Percentiles rank a stretch among this genome's conserved stretches.
Conservation (phyloP, 2,329 filamentous ascomycete species). For the Fonsecaea erecta region DNA sequence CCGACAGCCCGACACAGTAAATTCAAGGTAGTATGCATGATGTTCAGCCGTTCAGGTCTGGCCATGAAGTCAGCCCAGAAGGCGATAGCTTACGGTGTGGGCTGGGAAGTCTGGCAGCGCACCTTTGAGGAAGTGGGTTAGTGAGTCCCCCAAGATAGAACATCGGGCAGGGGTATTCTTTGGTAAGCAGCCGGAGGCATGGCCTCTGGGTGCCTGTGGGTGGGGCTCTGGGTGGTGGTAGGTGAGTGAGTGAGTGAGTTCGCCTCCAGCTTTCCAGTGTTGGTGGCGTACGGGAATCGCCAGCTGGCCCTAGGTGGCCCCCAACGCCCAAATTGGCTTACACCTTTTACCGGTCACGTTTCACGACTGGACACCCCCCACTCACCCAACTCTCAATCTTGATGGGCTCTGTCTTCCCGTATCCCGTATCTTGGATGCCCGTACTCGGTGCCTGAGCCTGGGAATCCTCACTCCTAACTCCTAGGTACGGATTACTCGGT, state of each 20-base stretch:
- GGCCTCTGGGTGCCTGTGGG: too few relatives aligned
- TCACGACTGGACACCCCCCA: background rate
- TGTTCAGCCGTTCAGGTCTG: background rate
- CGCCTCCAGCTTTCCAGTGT: background rate
- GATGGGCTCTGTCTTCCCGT: background rate
- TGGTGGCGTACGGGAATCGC: conserved; percentile 1
- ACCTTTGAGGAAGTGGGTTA: conserved; percentile 6
- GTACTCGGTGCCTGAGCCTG: background rate
- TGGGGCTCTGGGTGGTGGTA: too few relatives aligned
- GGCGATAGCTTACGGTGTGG: conserved; percentile 14
- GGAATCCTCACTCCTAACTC: background rate
- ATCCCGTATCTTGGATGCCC: too few relatives aligned
- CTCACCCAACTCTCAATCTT: background rate
- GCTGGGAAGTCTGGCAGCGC: conserved; percentile 13
- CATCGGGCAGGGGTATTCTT: conserved; percentile 13
- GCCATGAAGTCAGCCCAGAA: conserved; percentile 9
- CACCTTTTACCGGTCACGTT: conserved; percentile 2
- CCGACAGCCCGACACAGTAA: conserved; percentile 15
- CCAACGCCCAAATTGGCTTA: conserved; percentile 11
- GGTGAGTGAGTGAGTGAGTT: background rate
- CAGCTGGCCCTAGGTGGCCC: background rate
- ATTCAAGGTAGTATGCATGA: background rate
- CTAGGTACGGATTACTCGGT: too few relatives aligned
- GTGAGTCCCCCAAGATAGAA: conserved; percentile 26
- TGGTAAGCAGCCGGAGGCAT: conserved; percentile 18